phyloP scores from a whole-genome alignment of 257 asterid genomes.

The Ilex aquifolium region DNA sequence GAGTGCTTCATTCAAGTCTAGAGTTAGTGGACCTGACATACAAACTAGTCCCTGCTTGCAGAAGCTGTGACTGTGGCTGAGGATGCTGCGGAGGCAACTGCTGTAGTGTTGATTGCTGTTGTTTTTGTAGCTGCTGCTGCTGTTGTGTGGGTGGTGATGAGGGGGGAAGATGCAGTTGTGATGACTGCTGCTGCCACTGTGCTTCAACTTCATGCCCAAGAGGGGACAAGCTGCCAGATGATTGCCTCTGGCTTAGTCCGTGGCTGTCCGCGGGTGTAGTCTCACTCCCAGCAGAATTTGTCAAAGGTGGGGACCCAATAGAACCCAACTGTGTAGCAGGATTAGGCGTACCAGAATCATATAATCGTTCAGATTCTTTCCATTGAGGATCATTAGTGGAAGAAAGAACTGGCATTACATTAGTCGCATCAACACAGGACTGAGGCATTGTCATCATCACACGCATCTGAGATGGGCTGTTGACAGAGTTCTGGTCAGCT shows the following conservation, averaged over 20 bases:
- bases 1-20: constrained; percentile 49
- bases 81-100: constrained; percentile 30
- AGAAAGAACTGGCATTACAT: constrained; percentile 32
- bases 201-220: constrained; percentile 40
- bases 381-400: constrained; percentile 33
- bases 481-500: constrained; percentile 39
- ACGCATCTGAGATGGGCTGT: constrained; percentile 41
- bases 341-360: constrained; percentile 39
- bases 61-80: constrained; percentile 59
- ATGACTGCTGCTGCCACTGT: constrained; percentile 44
- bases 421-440: constrained; percentile 31
- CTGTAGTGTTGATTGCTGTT: constrained; percentile 29
- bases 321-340: constrained; percentile 38
- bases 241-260: constrained; percentile 46
- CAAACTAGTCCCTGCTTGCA: constrained; percentile 50
- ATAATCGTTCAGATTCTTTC: constrained; percentile 44
- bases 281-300: constrained; percentile 36
- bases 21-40: constrained; percentile 50
- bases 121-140: constrained; percentile 31
- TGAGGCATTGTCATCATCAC: constrained; percentile 28
- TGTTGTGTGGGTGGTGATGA: constrained; percentile 30
- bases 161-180: constrained; percentile 39
- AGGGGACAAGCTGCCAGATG: constrained; percentile 36
- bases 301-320: constrained; percentile 26
- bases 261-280: constrained; percentile 38